Percentiles rank a stretch among this genome's conserved stretches.
These are phyloP conservation scores for Elaeis oleifera DNA, from an alignment of 202 grass and related monocot genomes.

Conservation along the genomic window DNA sequence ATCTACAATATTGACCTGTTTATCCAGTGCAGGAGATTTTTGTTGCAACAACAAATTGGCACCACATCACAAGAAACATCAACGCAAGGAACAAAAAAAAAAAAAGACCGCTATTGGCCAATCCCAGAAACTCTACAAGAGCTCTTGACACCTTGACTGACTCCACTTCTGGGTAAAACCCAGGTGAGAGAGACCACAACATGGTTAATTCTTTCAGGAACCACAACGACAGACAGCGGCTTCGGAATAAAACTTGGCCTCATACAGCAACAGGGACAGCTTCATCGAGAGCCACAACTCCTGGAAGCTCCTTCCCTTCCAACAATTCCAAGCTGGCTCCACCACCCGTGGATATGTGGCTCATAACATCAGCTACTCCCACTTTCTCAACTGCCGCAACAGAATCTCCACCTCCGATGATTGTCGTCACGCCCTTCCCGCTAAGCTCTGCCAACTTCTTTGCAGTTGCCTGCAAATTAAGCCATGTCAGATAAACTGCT, in stretches of 20 bases:
- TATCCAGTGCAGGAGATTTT: too few species aligned
- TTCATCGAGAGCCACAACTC: conserved; percentile 73
- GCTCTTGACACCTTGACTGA: too few species aligned
- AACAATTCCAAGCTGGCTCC: conserved; percentile 90
- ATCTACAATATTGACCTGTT: too few species aligned
- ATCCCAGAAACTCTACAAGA: too few species aligned
- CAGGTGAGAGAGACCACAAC: too few species aligned
- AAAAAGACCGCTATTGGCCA: too few species aligned
- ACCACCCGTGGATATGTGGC: conserved; percentile 93
- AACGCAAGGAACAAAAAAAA: too few species aligned
- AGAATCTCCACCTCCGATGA: conserved; percentile 93
- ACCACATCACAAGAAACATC: too few species aligned
- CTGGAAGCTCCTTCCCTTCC: conserved; percentile 91
- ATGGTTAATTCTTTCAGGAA: too few species aligned
- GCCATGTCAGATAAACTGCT: neutral
- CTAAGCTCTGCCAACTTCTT: conserved; percentile 94
- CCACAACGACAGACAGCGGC: too few species aligned
- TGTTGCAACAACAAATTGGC: too few species aligned
- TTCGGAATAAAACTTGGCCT: conserved; percentile 15
- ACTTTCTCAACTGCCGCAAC: conserved; percentile 93
- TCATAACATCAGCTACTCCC: conserved; percentile 90
- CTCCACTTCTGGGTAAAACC: too few species aligned
- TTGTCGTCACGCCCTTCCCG: conserved; percentile 74
- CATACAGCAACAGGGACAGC: conserved; percentile 43
- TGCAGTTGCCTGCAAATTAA: conserved; percentile 50